Base-by-base conservation (phyloP, 345 rosid genomes). In the Melaleuca quinquenervia region DNA sequence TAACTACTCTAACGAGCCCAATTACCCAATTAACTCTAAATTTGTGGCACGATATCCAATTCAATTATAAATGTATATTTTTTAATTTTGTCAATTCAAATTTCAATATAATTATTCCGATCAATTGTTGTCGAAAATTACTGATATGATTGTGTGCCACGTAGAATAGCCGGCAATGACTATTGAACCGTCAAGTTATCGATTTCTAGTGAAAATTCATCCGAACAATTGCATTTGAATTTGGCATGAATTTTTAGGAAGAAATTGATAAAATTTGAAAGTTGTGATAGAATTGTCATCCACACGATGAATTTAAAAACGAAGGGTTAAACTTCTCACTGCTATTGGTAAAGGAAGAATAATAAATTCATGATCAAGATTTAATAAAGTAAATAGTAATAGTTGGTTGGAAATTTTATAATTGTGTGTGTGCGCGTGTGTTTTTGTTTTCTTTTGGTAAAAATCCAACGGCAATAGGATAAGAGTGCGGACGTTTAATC, bases 151-250 rank as follows among this genome's bases (percentile, higher is more conserved):
- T 2, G 0, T 15, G 0, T 62, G 22, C 3, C 41, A 15, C 1
- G 1, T 62, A 62, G 0, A 18, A 0, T 0, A 15, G 0, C 10
- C 1, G 20, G 44, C 0, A 2, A 62, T 64, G 0, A 29, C 21
- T 64, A 29, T 41, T 41, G 41, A 16, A 64, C 2, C 2, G 22
- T 3, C 44, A 15, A 7, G 76, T 62, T 21, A 62, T 32, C 3
- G 26, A 22, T 54, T 54, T 6, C 1, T 0, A 1, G 10, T 2
- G 10, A 32, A 64, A 32, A 64, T 64, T 32, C 12, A 16, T 6
- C 1, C 0, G 10, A 29, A 32, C 3, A 3, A 4, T 64, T n/a
- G 16, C 32, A n/a, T 58, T n/a, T 12, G n/a, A 13, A 58, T n/a
- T 58, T 12, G 1, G 8, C 12, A 3, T 1, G 8, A 0, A 32